Base-by-base conservation (phyloP, 768 basidiomycete species). In the Dioszegia aurantiaca region DNA sequence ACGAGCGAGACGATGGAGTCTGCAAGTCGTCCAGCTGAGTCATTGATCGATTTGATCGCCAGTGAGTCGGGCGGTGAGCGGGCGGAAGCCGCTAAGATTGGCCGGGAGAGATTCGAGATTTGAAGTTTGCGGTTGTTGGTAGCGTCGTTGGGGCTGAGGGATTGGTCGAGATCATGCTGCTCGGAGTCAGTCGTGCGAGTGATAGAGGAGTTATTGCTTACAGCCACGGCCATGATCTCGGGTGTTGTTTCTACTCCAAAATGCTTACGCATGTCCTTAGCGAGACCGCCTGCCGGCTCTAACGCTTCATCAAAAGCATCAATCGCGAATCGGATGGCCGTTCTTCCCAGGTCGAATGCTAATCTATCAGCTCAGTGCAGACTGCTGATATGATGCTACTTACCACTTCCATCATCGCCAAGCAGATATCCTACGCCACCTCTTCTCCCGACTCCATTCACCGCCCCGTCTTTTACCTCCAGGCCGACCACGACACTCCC, bases 401-500 rank as follows among this genome's bases (percentile, higher is more conserved):
- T 27, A 71, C 69, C 67, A 23, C 67, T 68, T 4, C 69, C 69
- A 48, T 71, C 67, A 49, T 71, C 69, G 3, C 69, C 69, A 2
- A 71, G 46, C 3, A 71, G 30, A 57, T 68, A 68, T 14, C 69
- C 69, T 19, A 56, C n/a, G 10, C 69, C 69, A 11, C 69, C 69
- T 47, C 67, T 54, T n/a, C 69, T 30, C 6, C 59, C 67, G 3
- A 63, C 49, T 39, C 62, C 64, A 0, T 42, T 42, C 6, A 68
- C 62, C 23, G 51, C 54, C 19, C 64, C 62, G 4, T 45, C 46
- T 10, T 37, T 53, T 27, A 64, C 40, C 40, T 67, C 64, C 9
- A 71, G 52, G 6, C 57, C 62, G 45, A 71, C 44, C 31, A 86
- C 82, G 65, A 85, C 88, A 11, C 86, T 85, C 2, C 90, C 90